phyloP scores from a whole-genome alignment of 1,284 basidiomycete genomes.

The Sphagnurus paluster region DNA sequence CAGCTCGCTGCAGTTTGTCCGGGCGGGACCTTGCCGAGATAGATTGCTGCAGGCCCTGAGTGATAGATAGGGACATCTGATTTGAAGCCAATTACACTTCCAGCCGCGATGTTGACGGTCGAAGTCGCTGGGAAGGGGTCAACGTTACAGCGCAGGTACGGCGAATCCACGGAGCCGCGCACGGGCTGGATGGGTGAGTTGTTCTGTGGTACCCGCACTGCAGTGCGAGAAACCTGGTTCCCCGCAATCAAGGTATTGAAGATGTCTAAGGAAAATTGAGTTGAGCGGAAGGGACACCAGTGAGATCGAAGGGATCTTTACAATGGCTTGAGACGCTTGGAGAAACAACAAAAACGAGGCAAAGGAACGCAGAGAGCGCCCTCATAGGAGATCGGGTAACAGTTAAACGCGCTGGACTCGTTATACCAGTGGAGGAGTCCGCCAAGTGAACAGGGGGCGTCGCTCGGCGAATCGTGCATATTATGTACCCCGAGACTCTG shows the following conservation, averaged over 20 bases:
- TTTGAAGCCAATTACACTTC: slow-evolving; percentile 35
- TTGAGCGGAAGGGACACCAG: too few species aligned
- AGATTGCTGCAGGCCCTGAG: slow-evolving; percentile 38
- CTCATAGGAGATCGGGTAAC: too few species aligned
- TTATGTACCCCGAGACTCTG: too few species aligned
- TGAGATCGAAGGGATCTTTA: too few species aligned
- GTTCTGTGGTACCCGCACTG: slow-evolving; percentile 29
- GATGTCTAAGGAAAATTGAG: slow-evolving; percentile 36
- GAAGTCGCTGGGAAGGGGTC: slow-evolving; percentile 30
- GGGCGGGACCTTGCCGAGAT: slow-evolving; percentile 18
- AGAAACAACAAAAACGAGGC: too few species aligned
- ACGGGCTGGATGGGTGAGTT: slow-evolving; percentile 44
- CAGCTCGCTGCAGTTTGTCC: slow-evolving; percentile 28
- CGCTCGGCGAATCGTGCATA: too few species aligned
- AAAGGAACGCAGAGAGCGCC: too few species aligned
- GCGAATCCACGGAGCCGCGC: slow-evolving; percentile 33
- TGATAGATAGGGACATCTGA: slow-evolving; percentile 44
- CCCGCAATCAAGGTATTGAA: slow-evolving; percentile 38
- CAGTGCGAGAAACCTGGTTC: slow-evolving; percentile 26
- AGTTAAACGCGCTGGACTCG: too few species aligned
- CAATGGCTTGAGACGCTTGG: too few species aligned
- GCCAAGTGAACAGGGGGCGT: too few species aligned
- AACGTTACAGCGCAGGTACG: slow-evolving; percentile 25
- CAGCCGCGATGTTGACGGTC: slow-evolving; percentile 40
- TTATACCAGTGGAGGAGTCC: too few species aligned